Conservation (phyloP, 441 rosid species). For the Lepidium campestre region DNA sequence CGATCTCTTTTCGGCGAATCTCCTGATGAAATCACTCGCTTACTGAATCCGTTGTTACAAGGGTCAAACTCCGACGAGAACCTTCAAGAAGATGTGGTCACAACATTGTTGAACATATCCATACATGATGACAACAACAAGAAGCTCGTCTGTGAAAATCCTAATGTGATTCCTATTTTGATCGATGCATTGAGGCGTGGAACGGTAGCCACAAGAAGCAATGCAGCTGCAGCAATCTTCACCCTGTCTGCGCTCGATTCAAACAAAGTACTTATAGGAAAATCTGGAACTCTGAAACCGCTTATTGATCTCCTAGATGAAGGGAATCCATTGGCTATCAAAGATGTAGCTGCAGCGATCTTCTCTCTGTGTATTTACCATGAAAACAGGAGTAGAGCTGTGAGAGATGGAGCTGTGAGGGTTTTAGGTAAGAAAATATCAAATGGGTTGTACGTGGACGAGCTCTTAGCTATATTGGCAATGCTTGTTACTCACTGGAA, state of each 20-base stretch:
- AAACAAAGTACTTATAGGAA: conserved; percentile 71
- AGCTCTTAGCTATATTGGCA: conserved; percentile 77
- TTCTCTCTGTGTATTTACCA: conserved; percentile 66
- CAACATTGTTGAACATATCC: conserved; percentile 74
- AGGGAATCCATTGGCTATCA: conserved; percentile 69
- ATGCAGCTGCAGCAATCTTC: conserved; percentile 89
- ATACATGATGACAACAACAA: conserved; percentile 92
- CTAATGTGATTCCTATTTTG: conserved; percentile 63
- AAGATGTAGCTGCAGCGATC: conserved; percentile 86
- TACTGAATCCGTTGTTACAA: conserved; percentile 54
- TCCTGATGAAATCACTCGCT: conserved; percentile 50
- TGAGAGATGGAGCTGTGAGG: conserved; percentile 68
- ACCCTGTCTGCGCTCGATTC: conserved; percentile 85
- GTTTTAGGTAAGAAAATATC: conserved; percentile 64
- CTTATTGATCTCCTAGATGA: conserved; percentile 71
- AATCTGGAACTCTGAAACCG: conserved; percentile 68
- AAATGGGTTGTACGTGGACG: conserved; percentile 63
- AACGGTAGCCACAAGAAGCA: conserved; percentile 63
- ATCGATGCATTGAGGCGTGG: conserved; percentile 63
- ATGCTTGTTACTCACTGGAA: conserved; percentile 68
- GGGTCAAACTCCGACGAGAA: conserved; percentile 39
- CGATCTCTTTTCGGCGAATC: conserved; percentile 72
- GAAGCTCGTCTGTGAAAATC: conserved; percentile 79
- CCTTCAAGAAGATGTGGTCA: conserved; percentile 87
- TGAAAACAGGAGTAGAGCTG: conserved; percentile 83